Base-by-base conservation (phyloP, 2,329 filamentous ascomycete species). In the Monilinia fructigena region DNA sequence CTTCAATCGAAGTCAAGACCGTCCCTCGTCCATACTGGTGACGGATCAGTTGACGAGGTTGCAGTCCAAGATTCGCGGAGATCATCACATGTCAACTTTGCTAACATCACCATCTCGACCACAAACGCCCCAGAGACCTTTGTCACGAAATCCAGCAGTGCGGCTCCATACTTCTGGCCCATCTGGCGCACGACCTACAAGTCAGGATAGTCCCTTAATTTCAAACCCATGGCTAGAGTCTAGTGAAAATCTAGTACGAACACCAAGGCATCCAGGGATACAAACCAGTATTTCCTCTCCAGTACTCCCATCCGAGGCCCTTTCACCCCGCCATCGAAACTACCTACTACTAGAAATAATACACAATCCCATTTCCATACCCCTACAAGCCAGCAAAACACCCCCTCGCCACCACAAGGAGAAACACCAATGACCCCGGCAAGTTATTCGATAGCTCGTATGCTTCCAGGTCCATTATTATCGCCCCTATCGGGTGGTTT, bases 401-500 rank as follows among this genome's bases (percentile, higher is more conserved):
- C 70, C 31, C 74, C 74, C 50, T 71, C 72, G 35, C 75, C 75
- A 67, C 76, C 77, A 68, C 80, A 76, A 55, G 77, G 75, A 47
- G 79, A 78, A 12, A 70, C 72, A 47, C 75, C 79, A 31, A 72
- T 78, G n/a, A 78, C 78, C 18, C 77, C 77, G 11, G 78, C 75
- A 28, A 80, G 82, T 56, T 79, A 81, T 69, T 83, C 82, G 0
- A 79, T 85, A 23, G 80, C 80, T 3, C 72, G 77, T 28, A 83
- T 89, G 48, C 80, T 85, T 4, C 83, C 83, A 4, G 85, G 85
- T 0, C 83, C 85, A 7, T 77, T 89, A 5, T 81, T 87, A 1
- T 83, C 83, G 40, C 86, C 88, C 0, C 78, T 90, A 1, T 86
- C 83, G 2, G 83, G 82, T 1, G 83, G 83, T 0, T 79, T 90